phyloP scores from a whole-genome alignment of 148 eudicot genomes.

The Polygonum aviculare region DNA sequence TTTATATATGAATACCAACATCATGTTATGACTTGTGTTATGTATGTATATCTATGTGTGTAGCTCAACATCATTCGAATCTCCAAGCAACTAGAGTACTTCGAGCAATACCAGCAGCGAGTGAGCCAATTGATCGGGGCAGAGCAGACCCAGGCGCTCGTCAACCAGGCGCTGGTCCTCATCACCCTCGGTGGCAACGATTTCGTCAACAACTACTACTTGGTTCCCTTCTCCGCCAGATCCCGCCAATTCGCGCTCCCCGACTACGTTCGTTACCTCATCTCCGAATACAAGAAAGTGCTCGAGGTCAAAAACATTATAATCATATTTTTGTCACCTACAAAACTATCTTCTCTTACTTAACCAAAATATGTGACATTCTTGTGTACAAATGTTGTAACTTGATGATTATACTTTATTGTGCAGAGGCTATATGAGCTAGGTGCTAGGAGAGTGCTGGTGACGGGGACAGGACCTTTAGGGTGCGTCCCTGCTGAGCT shows the following conservation, averaged over 20 bases:
- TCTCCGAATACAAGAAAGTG: slow-evolving; percentile 42
- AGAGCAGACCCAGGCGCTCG: slow-evolving; percentile 24
- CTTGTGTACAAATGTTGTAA: not conserved
- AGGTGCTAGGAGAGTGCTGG: slow-evolving; percentile 48
- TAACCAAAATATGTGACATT: too few relatives aligned
- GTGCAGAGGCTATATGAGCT: slow-evolving; percentile 33
- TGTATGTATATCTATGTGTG: not conserved
- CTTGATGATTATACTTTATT: not conserved
- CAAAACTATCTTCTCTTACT: too few relatives aligned
- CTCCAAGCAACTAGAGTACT: slow-evolving; percentile 29
- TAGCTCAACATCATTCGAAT: slow-evolving; percentile 50
- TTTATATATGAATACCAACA: not conserved
- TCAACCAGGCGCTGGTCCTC: slow-evolving; percentile 38
- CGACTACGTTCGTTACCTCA: slow-evolving; percentile 30
- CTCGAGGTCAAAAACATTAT: slow-evolving; percentile 30
- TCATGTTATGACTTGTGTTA: not conserved
- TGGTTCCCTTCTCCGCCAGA: slow-evolving; percentile 39
- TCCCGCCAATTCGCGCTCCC: slow-evolving; percentile 38
- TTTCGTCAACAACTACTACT: slow-evolving; percentile 54
- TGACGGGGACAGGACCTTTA: slow-evolving; percentile 48
- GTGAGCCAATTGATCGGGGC: slow-evolving; percentile 32
- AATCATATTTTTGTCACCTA: too few relatives aligned
- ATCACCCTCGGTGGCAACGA: slow-evolving; percentile 63
- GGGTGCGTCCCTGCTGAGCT: slow-evolving; percentile 49
- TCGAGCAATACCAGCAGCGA: slow-evolving; percentile 38